Evolutionary conservation across 345 rosid genomes (phyloP).

Genomic region (Eucalyptus pauciflora): DNA sequence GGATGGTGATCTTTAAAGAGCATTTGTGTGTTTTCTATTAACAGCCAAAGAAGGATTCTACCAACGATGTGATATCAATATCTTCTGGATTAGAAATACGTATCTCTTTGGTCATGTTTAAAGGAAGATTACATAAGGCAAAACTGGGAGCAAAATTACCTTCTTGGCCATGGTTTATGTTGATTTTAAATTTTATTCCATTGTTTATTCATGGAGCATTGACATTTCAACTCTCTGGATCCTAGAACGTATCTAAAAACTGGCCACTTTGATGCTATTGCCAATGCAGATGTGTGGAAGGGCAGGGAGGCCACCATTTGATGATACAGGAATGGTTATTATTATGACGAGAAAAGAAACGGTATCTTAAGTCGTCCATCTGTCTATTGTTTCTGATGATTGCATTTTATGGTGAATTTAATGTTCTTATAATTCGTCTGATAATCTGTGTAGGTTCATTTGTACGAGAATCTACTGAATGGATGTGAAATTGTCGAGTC

Average conservation of each 20-base stretch:
- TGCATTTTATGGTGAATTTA: background rate
- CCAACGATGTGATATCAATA: background rate
- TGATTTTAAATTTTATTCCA: background rate
- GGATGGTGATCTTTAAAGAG: background rate
- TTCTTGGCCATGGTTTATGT: background rate
- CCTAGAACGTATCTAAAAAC: background rate
- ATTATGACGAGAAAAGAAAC: constrained; percentile 98
- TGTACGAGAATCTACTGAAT: constrained; percentile 82
- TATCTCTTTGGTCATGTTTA: background rate
- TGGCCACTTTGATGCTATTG: background rate
- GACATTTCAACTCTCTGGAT: background rate
- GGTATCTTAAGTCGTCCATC: constrained; percentile 10
- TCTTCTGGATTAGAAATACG: background rate
- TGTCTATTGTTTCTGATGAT: background rate
- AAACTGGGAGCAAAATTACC: background rate
- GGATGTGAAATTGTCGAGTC: constrained; percentile 98
- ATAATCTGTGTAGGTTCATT: constrained; percentile 56
- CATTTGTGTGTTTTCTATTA: background rate
- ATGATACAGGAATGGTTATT: constrained; percentile 82
- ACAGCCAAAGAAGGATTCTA: background rate
- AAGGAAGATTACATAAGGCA: background rate
- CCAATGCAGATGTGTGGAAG: constrained; percentile 83
- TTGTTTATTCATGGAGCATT: background rate
- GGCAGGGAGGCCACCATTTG: constrained; percentile 99
- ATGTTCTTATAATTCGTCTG: background rate